phyloP scores from a whole-genome alignment of 1,139 yeast genomes.

The Maudiozyma humilis region DNA sequence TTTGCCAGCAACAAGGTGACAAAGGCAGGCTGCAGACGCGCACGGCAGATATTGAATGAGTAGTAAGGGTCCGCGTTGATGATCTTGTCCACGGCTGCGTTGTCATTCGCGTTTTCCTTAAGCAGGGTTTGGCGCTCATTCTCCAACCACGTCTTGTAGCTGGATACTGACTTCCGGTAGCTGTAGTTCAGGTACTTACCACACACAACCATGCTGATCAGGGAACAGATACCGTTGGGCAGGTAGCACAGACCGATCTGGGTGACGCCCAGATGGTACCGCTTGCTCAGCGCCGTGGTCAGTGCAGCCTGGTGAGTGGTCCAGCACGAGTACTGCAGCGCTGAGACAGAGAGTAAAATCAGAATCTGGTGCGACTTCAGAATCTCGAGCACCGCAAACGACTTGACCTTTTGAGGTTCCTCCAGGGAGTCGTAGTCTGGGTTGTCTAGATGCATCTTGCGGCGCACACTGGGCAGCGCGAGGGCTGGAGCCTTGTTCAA shows the following conservation, averaged over 20 bases:
- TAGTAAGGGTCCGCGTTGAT: constrained; percentile 17
- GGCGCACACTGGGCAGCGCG: constrained; percentile 17
- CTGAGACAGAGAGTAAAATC: constrained; percentile 43
- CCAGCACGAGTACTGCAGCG: constrained; percentile 61
- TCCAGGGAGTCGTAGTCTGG: constrained; percentile 31
- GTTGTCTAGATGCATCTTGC: constrained; percentile 26
- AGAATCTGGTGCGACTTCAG: constrained; percentile 33
- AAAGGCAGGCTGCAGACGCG: constrained; percentile 38
- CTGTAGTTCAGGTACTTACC: constrained; percentile 43
- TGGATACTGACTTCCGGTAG: constrained; percentile 30
- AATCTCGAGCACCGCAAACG: constrained; percentile 41
- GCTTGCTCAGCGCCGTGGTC: constrained; percentile 43
- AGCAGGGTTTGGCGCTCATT: constrained; percentile 21
- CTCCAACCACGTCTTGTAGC: constrained; percentile 20
- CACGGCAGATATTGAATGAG: constrained; percentile 39
- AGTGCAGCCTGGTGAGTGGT: constrained; percentile 57
- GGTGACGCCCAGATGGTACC: constrained; percentile 44
- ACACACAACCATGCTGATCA: constrained; percentile 40
- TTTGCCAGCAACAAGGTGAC: constrained; percentile 34
- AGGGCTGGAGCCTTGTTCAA: constrained; percentile 40
- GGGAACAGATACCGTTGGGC: constrained; percentile 51
- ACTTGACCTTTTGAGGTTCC: constrained; percentile 29
- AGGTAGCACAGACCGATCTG: constrained; percentile 57
- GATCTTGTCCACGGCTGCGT: constrained; percentile 16
- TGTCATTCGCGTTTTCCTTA: constrained; percentile 20